Conservation (phyloP, 2,329 filamentous ascomycete species). For the Dactylellina haptotyla region DNA sequence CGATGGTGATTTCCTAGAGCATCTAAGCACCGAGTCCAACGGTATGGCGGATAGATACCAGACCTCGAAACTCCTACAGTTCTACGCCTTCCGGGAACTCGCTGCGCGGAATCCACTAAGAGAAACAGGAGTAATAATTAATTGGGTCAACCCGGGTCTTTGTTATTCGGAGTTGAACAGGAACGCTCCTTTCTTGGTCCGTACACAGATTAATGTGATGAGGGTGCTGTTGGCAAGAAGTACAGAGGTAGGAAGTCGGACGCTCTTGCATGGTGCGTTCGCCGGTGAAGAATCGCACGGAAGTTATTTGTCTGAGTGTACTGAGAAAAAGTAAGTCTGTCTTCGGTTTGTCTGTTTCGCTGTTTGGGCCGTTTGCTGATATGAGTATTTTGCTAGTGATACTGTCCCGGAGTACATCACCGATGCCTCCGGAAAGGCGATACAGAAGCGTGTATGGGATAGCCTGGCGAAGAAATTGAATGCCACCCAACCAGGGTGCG, state of each 20-base stretch:
- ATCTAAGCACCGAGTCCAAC: slow-evolving; percentile 32
- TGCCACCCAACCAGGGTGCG: slow-evolving; percentile 17
- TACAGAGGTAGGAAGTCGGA: slow-evolving; percentile 59
- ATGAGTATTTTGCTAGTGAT: background rate
- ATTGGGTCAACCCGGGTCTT: slow-evolving; percentile 53
- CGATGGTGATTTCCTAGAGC: slow-evolving; percentile 37
- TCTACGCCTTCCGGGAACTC: slow-evolving; percentile 51
- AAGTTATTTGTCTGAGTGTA: slow-evolving; percentile 54
- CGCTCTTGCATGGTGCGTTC: slow-evolving; percentile 57
- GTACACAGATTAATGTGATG: slow-evolving; percentile 5
- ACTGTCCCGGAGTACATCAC: slow-evolving; percentile 24
- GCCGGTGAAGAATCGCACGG: slow-evolving; percentile 55
- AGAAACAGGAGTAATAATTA: slow-evolving; percentile 51
- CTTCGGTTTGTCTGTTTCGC: background rate
- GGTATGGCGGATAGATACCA: slow-evolving; percentile 40
- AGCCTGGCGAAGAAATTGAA: slow-evolving; percentile 33
- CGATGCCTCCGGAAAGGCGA: slow-evolving; percentile 21
- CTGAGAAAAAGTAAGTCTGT: slow-evolving; percentile 55
- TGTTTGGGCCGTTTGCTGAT: background rate
- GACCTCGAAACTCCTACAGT: slow-evolving; percentile 51
- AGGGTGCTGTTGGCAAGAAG: slow-evolving; percentile 55
- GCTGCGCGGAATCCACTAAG: slow-evolving; percentile 29
- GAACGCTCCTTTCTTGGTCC: slow-evolving; percentile 20
- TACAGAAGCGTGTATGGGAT: slow-evolving; percentile 42
- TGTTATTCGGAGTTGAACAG: slow-evolving; percentile 54